Conservation (phyloP, 257 asterid genomes). For the Rubia yunnanensis region DNA sequence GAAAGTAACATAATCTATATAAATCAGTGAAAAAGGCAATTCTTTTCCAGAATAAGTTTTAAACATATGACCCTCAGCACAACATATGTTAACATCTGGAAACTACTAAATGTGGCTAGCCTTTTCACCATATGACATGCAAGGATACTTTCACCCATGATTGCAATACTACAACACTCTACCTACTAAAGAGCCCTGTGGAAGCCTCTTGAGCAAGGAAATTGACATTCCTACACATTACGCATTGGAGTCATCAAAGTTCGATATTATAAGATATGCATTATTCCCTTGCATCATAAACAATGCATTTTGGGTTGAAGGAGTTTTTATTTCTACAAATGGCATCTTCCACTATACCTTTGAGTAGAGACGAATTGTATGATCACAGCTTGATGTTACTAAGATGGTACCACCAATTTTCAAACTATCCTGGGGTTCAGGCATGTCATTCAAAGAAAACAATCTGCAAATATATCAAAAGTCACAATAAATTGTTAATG, state of each 20-base stretch:
- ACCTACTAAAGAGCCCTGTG: neutral
- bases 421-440: conserved; percentile 22
- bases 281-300: neutral
- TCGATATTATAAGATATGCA: neutral
- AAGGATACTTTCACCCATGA: neutral
- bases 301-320: neutral
- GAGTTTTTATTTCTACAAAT: neutral
- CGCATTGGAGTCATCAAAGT: neutral
- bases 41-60: neutral
- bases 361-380: conserved; percentile 60
- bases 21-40: neutral
- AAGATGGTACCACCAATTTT: conserved; percentile 41
- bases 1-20: conserved; percentile 10
- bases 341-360: conserved; percentile 37
- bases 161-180: neutral
- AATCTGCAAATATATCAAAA: conserved; percentile 35
- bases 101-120: neutral
- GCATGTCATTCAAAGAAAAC: conserved; percentile 37
- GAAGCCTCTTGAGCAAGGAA: neutral
- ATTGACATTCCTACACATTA: neutral
- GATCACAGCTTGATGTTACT: conserved; percentile 75
- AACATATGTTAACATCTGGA: neutral
- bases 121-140: neutral
- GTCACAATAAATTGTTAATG: neutral
- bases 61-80: neutral